Base-by-base conservation (phyloP, 495 filamentous ascomycete species). In the Xylaria curta region DNA sequence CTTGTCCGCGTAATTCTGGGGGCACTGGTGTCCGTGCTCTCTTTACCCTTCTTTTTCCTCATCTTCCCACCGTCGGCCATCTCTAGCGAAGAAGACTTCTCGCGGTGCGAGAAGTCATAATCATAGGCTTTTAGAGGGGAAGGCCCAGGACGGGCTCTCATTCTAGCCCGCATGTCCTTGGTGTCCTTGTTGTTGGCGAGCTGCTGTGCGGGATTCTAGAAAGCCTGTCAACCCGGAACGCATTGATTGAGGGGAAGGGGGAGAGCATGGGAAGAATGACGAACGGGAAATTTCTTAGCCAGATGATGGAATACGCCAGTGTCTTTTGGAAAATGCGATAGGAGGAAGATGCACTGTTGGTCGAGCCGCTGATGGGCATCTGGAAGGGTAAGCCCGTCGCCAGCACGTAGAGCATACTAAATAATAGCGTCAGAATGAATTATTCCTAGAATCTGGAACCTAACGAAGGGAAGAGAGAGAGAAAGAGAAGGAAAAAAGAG, bases 261-360 rank as follows among this genome's bases (percentile, higher is more conserved):
- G 47, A 2, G 21, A 62, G 28, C 21, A 26, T 17, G 21, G 68
- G 26, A 21, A 21, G 1, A 56, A 46, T 79, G 58, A 75, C 80
- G 54, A 75, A 86, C 84, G 0, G 80, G 76, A 67, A 80, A 78
- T 68, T 74, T 60, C 1, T 69, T 40, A 8, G 73, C 69, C 31
- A 87, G 59, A 76, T 78, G 81, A 19, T 76, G 74, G 60, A 81
- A 72, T 33, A 87, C 82, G 8, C 33, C 42, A 1, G 84, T 86
- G 8, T 68, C 65, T 65, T 82, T 86, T 1, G 75, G 74, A 33
- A 85, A 85, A 61, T 85, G 84, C 5, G 77, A 68, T 31, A 85
- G 75, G 7, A 87, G 66, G 46, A 86, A 85, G 9, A 75, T 53
- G 9, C 79, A 79, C 64, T 83, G 82, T 42, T 82, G 77, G 24